These are phyloP conservation scores for Annulohypoxylon nitens DNA, from an alignment of 495 filamentous ascomycete genomes.

Conservation along the genomic window DNA sequence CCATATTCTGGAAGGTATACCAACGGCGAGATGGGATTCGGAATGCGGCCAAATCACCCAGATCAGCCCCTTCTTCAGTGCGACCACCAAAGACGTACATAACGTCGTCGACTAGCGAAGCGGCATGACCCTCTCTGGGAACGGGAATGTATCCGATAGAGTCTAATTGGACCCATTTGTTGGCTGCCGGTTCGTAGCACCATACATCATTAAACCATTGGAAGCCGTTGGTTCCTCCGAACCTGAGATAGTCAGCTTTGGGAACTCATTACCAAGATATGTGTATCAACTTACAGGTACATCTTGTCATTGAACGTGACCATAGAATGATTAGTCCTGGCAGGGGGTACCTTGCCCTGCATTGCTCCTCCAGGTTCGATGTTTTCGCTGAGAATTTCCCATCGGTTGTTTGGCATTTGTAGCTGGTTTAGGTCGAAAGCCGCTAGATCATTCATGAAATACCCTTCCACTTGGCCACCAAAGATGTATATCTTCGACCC, in stretches of 20 bases:
- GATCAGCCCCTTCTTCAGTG: conserved; percentile 88
- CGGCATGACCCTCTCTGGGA: conserved; percentile 93
- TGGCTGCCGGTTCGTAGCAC: conserved; percentile 87
- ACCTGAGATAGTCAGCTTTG: conserved; percentile 66
- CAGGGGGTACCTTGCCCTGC: conserved; percentile 80
- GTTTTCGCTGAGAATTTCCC: conserved; percentile 89
- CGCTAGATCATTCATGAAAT: conserved; percentile 97
- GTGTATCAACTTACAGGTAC: conserved; percentile 76
- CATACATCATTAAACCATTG: conserved; percentile 99
- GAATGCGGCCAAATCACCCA: conserved; percentile 96
- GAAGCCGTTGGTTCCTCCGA: conserved; percentile 94
- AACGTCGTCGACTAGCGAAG: conserved; percentile 91
- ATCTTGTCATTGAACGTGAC: conserved; percentile 94
- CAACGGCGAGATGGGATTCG: conserved; percentile 90
- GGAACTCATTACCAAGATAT: not conserved
- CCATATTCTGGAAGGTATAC: conserved; percentile 99
- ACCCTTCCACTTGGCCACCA: conserved; percentile 96
- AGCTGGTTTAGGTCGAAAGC: conserved; percentile 97
- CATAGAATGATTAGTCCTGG: conserved; percentile 94
- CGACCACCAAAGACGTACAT: conserved; percentile 99
- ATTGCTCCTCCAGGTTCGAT: conserved; percentile 76
- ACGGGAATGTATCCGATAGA: conserved; percentile 98
- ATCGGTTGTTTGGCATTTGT: conserved; percentile 87
- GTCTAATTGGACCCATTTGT: conserved; percentile 87
- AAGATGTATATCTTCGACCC: conserved; percentile 98